These are phyloP conservation scores for Pseudocercospora pini-densiflorae DNA, from an alignment of 2,329 filamentous ascomycete species.

Conservation along the genomic window DNA sequence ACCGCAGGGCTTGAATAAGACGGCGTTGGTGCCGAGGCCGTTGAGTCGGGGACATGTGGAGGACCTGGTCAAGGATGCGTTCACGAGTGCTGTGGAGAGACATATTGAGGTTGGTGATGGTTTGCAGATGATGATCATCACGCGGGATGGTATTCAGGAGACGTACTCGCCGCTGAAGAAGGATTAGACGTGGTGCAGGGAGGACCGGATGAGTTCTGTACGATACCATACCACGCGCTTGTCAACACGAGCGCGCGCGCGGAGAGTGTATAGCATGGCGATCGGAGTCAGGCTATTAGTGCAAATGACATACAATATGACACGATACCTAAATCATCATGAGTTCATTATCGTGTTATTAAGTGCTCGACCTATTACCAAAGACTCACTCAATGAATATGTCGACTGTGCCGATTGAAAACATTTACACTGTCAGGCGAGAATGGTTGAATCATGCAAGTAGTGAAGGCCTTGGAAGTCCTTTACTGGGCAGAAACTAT, in stretches of 20 bases:
- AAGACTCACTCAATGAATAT: no score
- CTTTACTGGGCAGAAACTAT: no score
- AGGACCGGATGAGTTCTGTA: conserved; percentile 12
- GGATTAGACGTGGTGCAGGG: conserved; percentile 59
- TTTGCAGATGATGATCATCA: conserved; percentile 94
- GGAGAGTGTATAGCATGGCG: conserved; percentile 24
- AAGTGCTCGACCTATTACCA: no score
- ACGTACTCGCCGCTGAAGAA: conserved; percentile 82
- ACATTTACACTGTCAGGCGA: no score
- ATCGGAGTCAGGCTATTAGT: conserved; percentile 14
- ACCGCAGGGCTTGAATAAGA: conserved; percentile 78
- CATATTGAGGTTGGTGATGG: conserved; percentile 99
- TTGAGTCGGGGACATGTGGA: conserved; percentile 76
- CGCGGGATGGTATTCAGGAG: conserved; percentile 86
- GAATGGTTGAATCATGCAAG: no score
- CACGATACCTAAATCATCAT: not conserved
- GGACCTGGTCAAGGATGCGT: conserved; percentile 91
- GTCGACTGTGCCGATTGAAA: no score
- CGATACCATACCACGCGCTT: conserved; percentile 16
- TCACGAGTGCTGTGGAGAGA: conserved; percentile 96
- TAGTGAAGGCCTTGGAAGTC: no score
- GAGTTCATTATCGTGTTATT: not conserved
- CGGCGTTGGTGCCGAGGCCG: conserved; percentile 70
- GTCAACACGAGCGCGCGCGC: not conserved
- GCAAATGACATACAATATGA: not conserved